Percentiles rank a stretch among this genome's conserved stretches.
Conservation (phyloP, 2,329 filamentous ascomycete genomes). For the Tolypocladium endophyticum region DNA sequence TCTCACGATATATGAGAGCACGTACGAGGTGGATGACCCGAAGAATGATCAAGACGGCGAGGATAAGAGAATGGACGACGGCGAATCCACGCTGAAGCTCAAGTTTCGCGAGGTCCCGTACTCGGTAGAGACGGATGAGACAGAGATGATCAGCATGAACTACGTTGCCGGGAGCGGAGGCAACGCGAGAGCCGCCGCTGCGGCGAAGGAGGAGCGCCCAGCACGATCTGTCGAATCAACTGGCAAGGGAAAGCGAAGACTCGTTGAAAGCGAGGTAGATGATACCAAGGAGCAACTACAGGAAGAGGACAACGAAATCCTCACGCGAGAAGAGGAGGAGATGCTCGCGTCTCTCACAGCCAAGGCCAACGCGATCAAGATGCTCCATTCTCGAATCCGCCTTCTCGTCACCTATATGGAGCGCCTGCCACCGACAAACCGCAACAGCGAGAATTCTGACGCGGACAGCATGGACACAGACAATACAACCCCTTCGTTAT, state of each 20-base stretch:
- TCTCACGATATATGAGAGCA: slow-evolving; percentile 81
- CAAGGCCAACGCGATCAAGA: slow-evolving; percentile 87
- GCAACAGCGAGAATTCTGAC: slow-evolving; percentile 36
- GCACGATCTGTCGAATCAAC: slow-evolving; percentile 34
- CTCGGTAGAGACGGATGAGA: slow-evolving; percentile 84
- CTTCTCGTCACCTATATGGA: slow-evolving; percentile 70
- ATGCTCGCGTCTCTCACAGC: slow-evolving; percentile 61
- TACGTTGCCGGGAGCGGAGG: slow-evolving; percentile 80
- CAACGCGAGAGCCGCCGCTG: slow-evolving; percentile 57
- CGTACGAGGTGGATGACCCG: slow-evolving; percentile 59
- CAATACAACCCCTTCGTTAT: slow-evolving; percentile 45
- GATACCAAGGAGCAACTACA: slow-evolving; percentile 16
- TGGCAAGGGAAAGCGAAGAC: slow-evolving; percentile 40
- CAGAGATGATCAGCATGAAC: slow-evolving; percentile 96
- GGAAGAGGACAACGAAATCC: slow-evolving; percentile 26
- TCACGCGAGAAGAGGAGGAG: slow-evolving; percentile 52
- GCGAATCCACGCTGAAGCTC: slow-evolving; percentile 45
- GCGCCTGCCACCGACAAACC: slow-evolving; percentile 55
- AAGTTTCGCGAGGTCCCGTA: slow-evolving; percentile 79
- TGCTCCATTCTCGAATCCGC: slow-evolving; percentile 69
- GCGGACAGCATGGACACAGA: slow-evolving; percentile 21
- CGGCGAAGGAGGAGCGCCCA: slow-evolving; percentile 29
- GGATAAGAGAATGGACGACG: slow-evolving; percentile 63
- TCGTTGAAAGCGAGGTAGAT: slow-evolving; percentile 21
- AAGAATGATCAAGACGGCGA: slow-evolving; percentile 40